phyloP scores from a whole-genome alignment of 441 rosid species.

The Daphne laureola region DNA sequence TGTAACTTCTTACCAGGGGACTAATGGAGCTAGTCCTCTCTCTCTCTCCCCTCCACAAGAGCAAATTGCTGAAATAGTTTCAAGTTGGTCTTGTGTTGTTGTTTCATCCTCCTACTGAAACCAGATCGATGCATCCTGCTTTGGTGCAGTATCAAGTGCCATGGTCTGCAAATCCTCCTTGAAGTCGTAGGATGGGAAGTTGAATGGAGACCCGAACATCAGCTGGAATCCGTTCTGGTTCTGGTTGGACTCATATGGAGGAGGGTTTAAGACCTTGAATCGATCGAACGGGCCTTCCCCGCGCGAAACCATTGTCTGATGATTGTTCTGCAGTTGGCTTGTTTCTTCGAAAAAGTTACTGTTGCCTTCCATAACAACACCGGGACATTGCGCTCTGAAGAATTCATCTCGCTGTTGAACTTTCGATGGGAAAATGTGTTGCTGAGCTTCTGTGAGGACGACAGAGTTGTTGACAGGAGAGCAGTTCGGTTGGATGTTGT shows the following conservation, averaged over 20 bases:
- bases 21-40: not conserved
- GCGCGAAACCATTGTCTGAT: constrained; percentile 29
- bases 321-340: constrained; percentile 31
- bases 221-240: constrained; percentile 22
- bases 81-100: not conserved
- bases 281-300: constrained; percentile 35
- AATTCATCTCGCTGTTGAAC: constrained; percentile 44
- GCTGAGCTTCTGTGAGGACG: constrained; percentile 25
- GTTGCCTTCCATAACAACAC: constrained; percentile 36
- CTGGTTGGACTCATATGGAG: constrained; percentile 24
- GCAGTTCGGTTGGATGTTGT: constrained; percentile 32
- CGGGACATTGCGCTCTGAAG: constrained; percentile 40
- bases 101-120: constrained; percentile 23
- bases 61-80: not conserved
- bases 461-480: constrained; percentile 19
- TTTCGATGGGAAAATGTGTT: constrained; percentile 29
- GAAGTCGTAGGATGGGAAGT: constrained; percentile 41
- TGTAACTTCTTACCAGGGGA: constrained; percentile 6
- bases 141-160: constrained; percentile 34
- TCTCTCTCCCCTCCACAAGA: not conserved
- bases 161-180: constrained; percentile 54
- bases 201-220: constrained; percentile 54
- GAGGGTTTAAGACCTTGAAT: constrained; percentile 34
- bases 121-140: constrained; percentile 66
- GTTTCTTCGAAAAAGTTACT: constrained; percentile 38